Evolutionary conservation across 2,329 filamentous ascomycete genomes (phyloP).

Genomic region (Penicillium crustosum): DNA sequence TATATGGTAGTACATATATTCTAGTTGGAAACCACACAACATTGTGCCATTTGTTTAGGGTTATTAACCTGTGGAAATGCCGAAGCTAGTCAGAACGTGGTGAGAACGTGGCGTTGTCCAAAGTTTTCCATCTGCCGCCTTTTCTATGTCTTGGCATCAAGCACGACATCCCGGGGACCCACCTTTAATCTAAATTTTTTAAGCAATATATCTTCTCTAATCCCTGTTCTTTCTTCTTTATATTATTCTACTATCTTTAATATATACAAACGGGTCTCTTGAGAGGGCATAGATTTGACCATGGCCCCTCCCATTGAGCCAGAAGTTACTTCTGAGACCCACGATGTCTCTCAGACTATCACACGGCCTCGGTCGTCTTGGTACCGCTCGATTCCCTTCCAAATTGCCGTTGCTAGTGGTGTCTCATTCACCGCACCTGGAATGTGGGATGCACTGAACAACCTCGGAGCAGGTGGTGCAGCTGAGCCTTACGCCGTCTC

Average conservation of each 20-base stretch:
- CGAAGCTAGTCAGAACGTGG: neutral
- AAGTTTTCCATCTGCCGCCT: neutral
- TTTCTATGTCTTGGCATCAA: neutral
- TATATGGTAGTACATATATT: too few relatives aligned
- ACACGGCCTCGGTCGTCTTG: conserved; percentile 12
- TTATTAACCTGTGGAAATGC: neutral
- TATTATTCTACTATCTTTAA: neutral
- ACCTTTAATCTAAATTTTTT: neutral
- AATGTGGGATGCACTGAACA: conserved; percentile 57
- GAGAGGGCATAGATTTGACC: neutral
- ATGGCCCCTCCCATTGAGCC: conserved; percentile 5
- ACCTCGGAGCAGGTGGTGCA: conserved; percentile 53
- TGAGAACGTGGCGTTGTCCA: neutral
- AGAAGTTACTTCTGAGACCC: conserved; percentile 4
- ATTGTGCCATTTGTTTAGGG: neutral
- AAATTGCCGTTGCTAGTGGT: conserved; percentile 25
- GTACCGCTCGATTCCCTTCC: conserved; percentile 27
- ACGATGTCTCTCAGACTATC: neutral
- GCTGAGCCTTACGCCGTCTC: conserved; percentile 54
- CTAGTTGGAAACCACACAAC: neutral
- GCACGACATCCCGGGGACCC: conserved; percentile 7
- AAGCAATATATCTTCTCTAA: neutral
- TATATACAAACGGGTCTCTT: neutral
- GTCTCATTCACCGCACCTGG: conserved; percentile 30
- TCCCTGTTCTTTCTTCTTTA: neutral